Base-by-base conservation (phyloP, 768 basidiomycete genomes). In the Panaeolus papilionaceus region DNA sequence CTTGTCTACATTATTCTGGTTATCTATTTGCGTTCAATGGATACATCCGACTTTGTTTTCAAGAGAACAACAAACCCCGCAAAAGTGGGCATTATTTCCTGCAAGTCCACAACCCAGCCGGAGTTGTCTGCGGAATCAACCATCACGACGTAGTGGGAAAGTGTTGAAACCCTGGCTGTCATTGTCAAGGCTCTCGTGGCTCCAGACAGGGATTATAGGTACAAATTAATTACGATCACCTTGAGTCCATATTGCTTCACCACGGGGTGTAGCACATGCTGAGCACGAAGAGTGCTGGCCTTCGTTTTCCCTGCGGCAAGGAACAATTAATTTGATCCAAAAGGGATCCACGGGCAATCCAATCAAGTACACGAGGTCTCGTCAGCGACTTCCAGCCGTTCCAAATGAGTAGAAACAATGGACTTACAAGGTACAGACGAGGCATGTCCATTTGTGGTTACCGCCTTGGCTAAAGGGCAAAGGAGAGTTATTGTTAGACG, bases 341-440 rank as follows among this genome's bases (percentile, higher is more conserved):
- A 40, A 44, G 5, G 45, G 45, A 47, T 47, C 45, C 45, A 47
- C 45, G 20, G 45, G 16, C 45, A 14, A 47, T 20, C 45, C 8
- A 42, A 42, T 42, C 40, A 16, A 33, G 33, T 33, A 33, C 33
- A 33, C 33, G 33, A 33, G 33, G 33, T 5, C 33, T 3, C 3
- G 33, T 33, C 33, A 33, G 33, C 5, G 33, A 2, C 4, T 33
- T 33, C 28, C 4, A 2, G 28, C 11, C 49, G 33, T 51, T 28
- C 54, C 54, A 58, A 58, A 58, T 66, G 28, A 18, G 61, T 37
- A 39, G 69, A 1, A 12, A 63, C 16, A 9, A 54, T 51, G 7
- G 23, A 75, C 90, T 77, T 72, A 92, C 91, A 92, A 74, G 6
- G 91, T 92, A 67, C 91, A 92, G 23, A 87, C 78, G 12, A 78